Evolutionary conservation across 345 rosid species (phyloP), one percentile per base, ranked within the genome.

Genomic region (Lenwebbia sp.): DNA sequence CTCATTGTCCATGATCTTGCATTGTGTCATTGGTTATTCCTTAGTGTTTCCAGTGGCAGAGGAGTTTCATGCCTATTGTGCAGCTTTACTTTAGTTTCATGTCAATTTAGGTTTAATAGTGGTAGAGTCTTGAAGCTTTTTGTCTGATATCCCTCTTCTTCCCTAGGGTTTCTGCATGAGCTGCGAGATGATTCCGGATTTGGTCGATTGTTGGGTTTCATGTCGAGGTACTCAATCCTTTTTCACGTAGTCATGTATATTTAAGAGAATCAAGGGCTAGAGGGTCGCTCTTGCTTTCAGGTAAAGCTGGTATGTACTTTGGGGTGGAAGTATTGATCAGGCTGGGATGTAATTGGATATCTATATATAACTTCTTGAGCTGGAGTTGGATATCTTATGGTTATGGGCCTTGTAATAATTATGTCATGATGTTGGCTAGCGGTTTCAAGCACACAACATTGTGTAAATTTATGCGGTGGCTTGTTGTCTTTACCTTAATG

Each of bases 111-210:
- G 13, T 10, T 37, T 33, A 33, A 33, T 70, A 70, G 25, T 33
- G 25, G 25, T 70, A 17, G 23, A 33, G 25, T 70, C 3, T 7
- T 70, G 78, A 44, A 26, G 49, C 56, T 41, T 33, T 41, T 49
- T 85, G 21, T 30, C 14, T 87, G 56, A 28, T 87, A 50, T 17
- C 49, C 33, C 57, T 89, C 62, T 52, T 75, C 14, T 25, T 53
- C 84, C 81, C 52, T 89, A 96, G 99, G 94, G 70, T 93, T 94
- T 89, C 88, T 84, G 82, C 90, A 90, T 26, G 97, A 95, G 92
- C 92, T 97, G 65, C 94, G 93, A 58, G 97, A 96, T 90, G 98
- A 96, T 90, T 83, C 92, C 3, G 98, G 98, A 76, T 88, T 96
- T 82, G 85, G 95, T 86, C 94, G 98, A 84, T 84, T 96, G 30